Base-by-base conservation (phyloP, 148 eudicot species). In the Arbutus unedo region DNA sequence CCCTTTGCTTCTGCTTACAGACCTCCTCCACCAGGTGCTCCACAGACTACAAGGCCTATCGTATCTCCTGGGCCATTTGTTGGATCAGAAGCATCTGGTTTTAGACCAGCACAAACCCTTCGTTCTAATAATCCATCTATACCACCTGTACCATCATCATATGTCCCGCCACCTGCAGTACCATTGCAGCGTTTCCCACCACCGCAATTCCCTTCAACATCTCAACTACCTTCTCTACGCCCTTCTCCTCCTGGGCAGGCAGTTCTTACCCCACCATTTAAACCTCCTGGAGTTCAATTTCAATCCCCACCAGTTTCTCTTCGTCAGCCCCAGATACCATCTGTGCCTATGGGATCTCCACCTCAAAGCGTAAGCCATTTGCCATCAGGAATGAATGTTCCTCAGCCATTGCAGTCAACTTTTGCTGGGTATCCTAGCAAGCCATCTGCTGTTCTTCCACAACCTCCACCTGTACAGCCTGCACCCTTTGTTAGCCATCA, bases 1-100 rank as follows among this genome's bases (percentile, higher is more conserved):
- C 98, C 98, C 15, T 93, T 94, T 88, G 90, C 90, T 54, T 90
- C 92, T 87, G 87, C 87, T 80, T 87, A 85, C 77, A 80, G 94
- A 86, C 92, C 96, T 23, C 85, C 85, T 48, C 83, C 89, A 60
- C 74, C 89, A 8, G 59, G 91, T 82, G 85, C 90, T 57, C 85
- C 94, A 18, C 82, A 87, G 72, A 82, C 64, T 82, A 57, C 85
- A 66, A 53, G 81, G 72, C 90, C 91, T 43, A 87, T 89, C 81
- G 81, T 85, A 31, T 79, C 91, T 6, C 81, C 89, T 82, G 90
- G 90, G 23, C 90, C 92, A 59, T 23, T 79, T 79, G 85, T 48
- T 49, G 90, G 91, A 77, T 82, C 91, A 47, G 90, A 85, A 68
- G 76, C 80, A 64, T 81, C 93, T 84, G 79, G 88, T 74, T 88